Evolutionary conservation across 1,284 basidiomycete species (phyloP), one percentile per base, ranked within the genome.

Genomic region (Microbotryum violaceum): DNA sequence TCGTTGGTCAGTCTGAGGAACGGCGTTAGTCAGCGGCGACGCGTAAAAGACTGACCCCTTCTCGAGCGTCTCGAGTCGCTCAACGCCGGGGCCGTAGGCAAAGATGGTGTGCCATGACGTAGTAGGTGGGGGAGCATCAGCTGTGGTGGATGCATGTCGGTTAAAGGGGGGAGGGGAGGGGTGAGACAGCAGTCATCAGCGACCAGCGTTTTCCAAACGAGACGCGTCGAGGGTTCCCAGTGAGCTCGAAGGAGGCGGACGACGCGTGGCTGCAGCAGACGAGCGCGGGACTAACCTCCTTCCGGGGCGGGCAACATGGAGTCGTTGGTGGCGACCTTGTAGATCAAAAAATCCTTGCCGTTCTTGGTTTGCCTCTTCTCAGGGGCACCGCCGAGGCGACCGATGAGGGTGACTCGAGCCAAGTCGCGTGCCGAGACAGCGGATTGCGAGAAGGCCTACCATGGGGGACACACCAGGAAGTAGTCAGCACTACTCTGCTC

Each of bases 101-200:
- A 88, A 73, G 54, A 91, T 71, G 52, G 82, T 78, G 72, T 91
- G 89, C 83, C 85, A 91, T 29, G 85, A 85, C 3, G 85, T 82
- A 42, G 77, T 78, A 1, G 79, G 70, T 65, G 54, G 23, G n/a
- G 23, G 46, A 6, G 2, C 8, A 27, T 10, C 21, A 18, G 37
- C 37, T 21, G 3, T 23, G 37, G 9, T 49, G 12, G n/a, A 25
- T 46, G 58, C 10, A 21, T 29, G 31, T 14, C 12, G n/a, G 55
- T 16, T n/a, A n/a, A n/a, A n/a, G n/a, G n/a, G n/a, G n/a, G n/a
- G 21, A 12, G 37, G 21, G 14, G 37, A 10, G 14, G 51, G 23
- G 42, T 2, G 45, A 21, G 58, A 48, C 44, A 37, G 37, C 14
- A 42, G 37, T 42, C 37, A 14, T 42, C 37, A 42, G 16, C 37